A percentile compares a stretch with the other conserved stretches of the same genome.
Evolutionary conservation across 768 basidiomycete genomes (phyloP).

Genomic region (Hygrophorus pudorinus): DNA sequence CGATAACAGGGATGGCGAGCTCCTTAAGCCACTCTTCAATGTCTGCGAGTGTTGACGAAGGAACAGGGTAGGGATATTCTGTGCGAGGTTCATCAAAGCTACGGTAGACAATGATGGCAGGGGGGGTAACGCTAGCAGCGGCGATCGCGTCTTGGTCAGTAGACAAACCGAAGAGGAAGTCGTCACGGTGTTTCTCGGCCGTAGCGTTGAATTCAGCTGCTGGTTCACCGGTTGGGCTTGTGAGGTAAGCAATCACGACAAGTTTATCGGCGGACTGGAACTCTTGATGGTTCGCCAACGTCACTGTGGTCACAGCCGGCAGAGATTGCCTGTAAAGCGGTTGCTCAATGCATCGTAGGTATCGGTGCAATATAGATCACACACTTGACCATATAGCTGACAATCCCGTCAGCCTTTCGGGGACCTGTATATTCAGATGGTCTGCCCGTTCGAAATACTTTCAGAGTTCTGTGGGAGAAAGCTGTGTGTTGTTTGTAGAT

Average conservation of each 20-base stretch:
- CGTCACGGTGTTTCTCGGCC: slow-evolving; percentile 85
- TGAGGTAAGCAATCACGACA: slow-evolving; percentile 78
- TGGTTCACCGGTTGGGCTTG: slow-evolving; percentile 61
- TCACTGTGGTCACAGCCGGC: slow-evolving; percentile 84
- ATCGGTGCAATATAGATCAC: slow-evolving; percentile 14
- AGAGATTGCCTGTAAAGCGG: slow-evolving; percentile 60
- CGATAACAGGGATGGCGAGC: slow-evolving; percentile 80
- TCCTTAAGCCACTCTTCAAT: slow-evolving; percentile 73
- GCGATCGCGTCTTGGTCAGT: slow-evolving; percentile 61
- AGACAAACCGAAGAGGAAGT: slow-evolving; percentile 84
- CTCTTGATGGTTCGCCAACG: slow-evolving; percentile 63
- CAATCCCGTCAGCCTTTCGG: slow-evolving; percentile 90
- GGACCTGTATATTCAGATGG: slow-evolving; percentile 78
- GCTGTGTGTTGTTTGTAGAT: not conserved
- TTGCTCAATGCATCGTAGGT: no score
- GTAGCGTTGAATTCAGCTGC: slow-evolving; percentile 65
- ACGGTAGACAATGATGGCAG: slow-evolving; percentile 88
- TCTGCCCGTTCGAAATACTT: slow-evolving; percentile 84
- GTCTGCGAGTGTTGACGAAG: slow-evolving; percentile 45
- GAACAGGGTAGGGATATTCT: slow-evolving; percentile 55
- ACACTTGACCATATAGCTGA: slow-evolving; percentile 94
- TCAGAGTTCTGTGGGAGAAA: slow-evolving; percentile 54
- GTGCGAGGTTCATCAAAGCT: slow-evolving; percentile 76
- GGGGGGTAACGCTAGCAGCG: slow-evolving; percentile 66
- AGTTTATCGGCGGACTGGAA: slow-evolving; percentile 87